These are phyloP conservation scores for Quaeritorhiza haematococci DNA, from an alignment of 371 early-diverging fungal genomes.

Conservation along the genomic window DNA sequence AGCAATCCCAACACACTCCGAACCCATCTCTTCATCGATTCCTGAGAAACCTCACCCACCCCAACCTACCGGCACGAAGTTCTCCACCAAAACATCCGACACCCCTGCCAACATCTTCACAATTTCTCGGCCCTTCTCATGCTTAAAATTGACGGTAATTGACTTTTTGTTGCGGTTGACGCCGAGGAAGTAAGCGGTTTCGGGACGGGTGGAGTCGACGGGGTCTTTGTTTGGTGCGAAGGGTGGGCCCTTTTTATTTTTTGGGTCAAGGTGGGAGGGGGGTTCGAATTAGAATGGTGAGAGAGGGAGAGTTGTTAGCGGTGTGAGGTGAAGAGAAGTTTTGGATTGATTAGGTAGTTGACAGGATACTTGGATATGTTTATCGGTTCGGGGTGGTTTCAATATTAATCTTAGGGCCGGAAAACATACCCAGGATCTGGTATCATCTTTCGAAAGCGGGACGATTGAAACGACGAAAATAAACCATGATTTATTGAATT, in stretches of 20 bases:
- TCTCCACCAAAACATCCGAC: slow-evolving; percentile 83
- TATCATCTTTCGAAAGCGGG: slow-evolving; percentile 64
- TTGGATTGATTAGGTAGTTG: no score
- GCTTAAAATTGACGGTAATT: slow-evolving; percentile 78
- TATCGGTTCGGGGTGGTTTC: background rate
- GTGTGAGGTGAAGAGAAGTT: no score
- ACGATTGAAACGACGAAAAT: background rate
- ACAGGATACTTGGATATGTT: background rate
- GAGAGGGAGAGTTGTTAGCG: background rate
- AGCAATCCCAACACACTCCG: no score
- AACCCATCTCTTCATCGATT: no score
- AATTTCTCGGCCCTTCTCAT: slow-evolving; percentile 55
- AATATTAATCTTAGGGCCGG: background rate
- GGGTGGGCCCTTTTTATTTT: slow-evolving; percentile 31
- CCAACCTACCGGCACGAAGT: slow-evolving; percentile 66
- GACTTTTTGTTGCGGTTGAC: slow-evolving; percentile 89
- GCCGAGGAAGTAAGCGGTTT: slow-evolving; percentile 85
- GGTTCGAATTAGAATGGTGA: background rate
- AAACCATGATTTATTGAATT: background rate
- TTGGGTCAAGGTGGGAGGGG: background rate
- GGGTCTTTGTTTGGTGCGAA: slow-evolving; percentile 38
- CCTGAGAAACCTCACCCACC: background rate
- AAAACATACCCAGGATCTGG: slow-evolving; percentile 75
- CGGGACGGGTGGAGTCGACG: slow-evolving; percentile 36
- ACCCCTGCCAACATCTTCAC: slow-evolving; percentile 60